Conservation (phyloP, 164 flowering plant genomes). For the Sedum album region DNA sequence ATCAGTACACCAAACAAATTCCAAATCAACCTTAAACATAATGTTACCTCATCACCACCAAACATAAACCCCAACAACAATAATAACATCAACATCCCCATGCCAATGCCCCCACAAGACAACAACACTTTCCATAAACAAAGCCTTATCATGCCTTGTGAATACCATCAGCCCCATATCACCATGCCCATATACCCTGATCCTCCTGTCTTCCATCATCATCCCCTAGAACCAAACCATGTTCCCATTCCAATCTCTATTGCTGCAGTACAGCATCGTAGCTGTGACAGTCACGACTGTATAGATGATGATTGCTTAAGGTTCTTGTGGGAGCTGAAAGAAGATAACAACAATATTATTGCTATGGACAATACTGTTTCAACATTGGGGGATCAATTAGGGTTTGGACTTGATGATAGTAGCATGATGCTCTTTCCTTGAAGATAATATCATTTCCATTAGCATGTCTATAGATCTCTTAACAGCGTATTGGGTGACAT, state of each 20-base stretch:
- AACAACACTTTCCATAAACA: background rate
- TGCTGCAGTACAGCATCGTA: background rate
- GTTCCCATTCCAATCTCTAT: background rate
- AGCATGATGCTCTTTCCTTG: constrained; percentile 2
- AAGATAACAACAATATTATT: background rate
- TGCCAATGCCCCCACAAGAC: constrained; percentile 1
- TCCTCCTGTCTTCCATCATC: background rate
- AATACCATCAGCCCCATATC: background rate
- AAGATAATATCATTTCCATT: background rate
- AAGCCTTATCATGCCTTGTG: background rate
- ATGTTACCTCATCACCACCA: background rate
- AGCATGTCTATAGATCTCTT: background rate
- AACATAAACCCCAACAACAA: background rate
- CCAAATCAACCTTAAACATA: constrained; percentile 3
- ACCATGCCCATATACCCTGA: background rate
- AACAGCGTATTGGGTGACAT: background rate
- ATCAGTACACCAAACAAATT: constrained; percentile 6
- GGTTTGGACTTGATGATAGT: constrained; percentile 4
- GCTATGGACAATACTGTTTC: constrained; percentile 3
- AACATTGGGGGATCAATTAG: background rate
- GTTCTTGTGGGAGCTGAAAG: constrained; percentile 3
- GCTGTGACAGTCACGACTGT: background rate
- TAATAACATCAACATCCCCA: background rate
- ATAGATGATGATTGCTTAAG: constrained; percentile 1
- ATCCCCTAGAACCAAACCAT: background rate